Evolutionary conservation across 225 moss, liverwort and hornwort species (phyloP).

Genomic region (Pleurozium schreberi): DNA sequence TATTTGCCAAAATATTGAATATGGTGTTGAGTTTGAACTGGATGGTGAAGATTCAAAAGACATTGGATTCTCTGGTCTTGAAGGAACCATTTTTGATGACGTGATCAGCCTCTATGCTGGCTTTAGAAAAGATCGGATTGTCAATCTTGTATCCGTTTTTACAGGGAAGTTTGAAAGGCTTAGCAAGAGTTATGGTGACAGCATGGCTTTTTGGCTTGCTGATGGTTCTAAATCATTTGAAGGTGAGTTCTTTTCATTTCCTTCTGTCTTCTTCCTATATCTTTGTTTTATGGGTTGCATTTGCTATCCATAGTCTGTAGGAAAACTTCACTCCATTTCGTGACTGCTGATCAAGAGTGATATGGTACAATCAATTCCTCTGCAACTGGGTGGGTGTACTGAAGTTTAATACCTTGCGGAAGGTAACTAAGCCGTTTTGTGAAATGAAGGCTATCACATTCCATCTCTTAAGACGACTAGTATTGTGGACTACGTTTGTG

Average conservation of each 20-base stretch:
- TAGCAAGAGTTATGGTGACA: constrained; percentile 53
- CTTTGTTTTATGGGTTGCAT: neutral
- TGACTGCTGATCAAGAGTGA: neutral
- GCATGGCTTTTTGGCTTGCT: constrained; percentile 57
- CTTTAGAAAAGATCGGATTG: constrained; percentile 58
- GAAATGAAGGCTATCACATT: neutral
- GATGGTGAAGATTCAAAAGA: constrained; percentile 10
- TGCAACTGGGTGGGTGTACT: neutral
- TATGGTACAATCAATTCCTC: neutral
- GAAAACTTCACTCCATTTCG: neutral
- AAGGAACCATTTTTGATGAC: constrained; percentile 72
- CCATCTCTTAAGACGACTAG: neutral
- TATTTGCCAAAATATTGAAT: constrained; percentile 19
- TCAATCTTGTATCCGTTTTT: constrained; percentile 49
- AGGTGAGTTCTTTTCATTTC: constrained; percentile 4
- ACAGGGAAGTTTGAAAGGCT: constrained; percentile 60
- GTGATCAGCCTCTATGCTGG: constrained; percentile 45
- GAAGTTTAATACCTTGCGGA: neutral
- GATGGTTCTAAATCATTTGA: constrained; percentile 7
- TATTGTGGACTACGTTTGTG: neutral
- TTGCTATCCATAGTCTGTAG: neutral
- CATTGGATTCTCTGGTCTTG: constrained; percentile 17
- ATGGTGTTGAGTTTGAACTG: constrained; percentile 5
- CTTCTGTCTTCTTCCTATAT: neutral
- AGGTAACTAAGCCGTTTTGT: neutral